A percentile compares a stretch with the other conserved stretches of the same genome.
These are phyloP conservation scores for Seiridium unicorne DNA, from an alignment of 2,329 filamentous ascomycete species.

Conservation along the genomic window DNA sequence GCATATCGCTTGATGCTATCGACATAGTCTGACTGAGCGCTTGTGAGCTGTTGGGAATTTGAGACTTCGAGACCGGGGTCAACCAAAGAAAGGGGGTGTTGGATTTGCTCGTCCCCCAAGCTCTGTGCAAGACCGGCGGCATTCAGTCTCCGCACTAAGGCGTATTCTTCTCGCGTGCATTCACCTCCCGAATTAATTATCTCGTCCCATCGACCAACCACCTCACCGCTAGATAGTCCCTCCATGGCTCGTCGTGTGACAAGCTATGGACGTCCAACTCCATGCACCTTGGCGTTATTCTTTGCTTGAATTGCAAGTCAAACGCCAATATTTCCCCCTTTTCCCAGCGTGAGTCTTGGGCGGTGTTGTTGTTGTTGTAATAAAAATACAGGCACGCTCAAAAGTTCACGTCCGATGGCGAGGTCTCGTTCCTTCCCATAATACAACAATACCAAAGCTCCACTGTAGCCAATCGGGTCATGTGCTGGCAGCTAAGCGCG, in stretches of 20 bases:
- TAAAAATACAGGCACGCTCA: not conserved
- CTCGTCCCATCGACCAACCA: slow-evolving; percentile 23
- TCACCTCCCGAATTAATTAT: not conserved
- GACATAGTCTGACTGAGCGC: slow-evolving; percentile 53
- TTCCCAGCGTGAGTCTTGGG: too few species aligned
- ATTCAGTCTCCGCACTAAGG: slow-evolving; percentile 54
- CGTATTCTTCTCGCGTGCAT: slow-evolving; percentile 43
- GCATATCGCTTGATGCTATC: slow-evolving; percentile 52
- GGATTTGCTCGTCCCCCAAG: slow-evolving; percentile 39
- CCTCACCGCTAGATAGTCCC: slow-evolving; percentile 9
- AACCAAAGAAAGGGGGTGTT: slow-evolving; percentile 47
- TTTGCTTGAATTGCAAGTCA: too few species aligned
- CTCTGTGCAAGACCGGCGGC: slow-evolving; percentile 51
- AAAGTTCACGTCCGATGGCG: too few species aligned
- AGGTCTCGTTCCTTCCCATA: too few species aligned
- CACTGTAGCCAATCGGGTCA: not conserved
- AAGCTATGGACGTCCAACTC: not conserved
- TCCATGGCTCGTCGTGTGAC: not conserved
- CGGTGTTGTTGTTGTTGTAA: not conserved
- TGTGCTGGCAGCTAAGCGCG: not conserved
- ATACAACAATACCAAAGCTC: not conserved
- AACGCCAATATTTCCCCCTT: too few species aligned
- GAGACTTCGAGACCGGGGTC: slow-evolving; percentile 35
- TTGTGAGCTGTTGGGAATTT: slow-evolving; percentile 37
- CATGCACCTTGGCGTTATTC: too few species aligned